Base-by-base conservation (phyloP, 2,329 filamentous ascomycete genomes). In the Aspergillus ibericus region DNA sequence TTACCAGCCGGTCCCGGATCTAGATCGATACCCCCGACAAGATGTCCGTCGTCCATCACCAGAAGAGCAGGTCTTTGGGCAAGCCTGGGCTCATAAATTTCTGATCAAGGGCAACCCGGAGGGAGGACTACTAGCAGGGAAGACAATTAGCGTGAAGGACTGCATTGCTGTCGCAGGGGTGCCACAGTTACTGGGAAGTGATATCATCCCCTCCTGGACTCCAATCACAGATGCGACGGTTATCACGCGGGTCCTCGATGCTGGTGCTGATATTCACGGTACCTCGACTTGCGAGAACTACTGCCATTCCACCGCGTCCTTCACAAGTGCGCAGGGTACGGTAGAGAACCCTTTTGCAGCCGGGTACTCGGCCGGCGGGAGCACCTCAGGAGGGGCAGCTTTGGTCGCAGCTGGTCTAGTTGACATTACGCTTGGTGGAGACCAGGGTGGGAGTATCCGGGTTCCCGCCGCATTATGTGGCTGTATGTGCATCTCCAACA, bases 221-320 rank as follows among this genome's bases (percentile, higher is more conserved):
- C 81, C 83, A 0, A 74, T 69, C 5, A 80, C 80, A 2, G 83
- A 85, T 66, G 83, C 83, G 0, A 83, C 81, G 0, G 78, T 85
- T 1, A 81, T 85, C 20, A 81, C 77, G 0, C 71, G 83, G 13
- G 69, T 79, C 0, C 68, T 85, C 3, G 78, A 83, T 15, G 81
- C 80, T 2, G 83, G 83, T 0, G 83, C 77, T 0, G 67, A 78
- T 44, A 79, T 85, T 15, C 72, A 78, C 7, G 80, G 83, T 10
- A 84, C 81, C 0, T 75, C 81, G 1, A 77, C 77, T 0, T 85
- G 83, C 58, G 83, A 85, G 60, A 83, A 83, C 63, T 79, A 81
- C 49, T 84, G 81, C 61, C 66, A 69, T 32, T 70, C 69, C 1
- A 70, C 69, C 4, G 65, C 65, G 4, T 71, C 69, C 10, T 71